Base-by-base conservation (phyloP, 1,139 yeast genomes). In the Tardiomyces digboiensis region DNA sequence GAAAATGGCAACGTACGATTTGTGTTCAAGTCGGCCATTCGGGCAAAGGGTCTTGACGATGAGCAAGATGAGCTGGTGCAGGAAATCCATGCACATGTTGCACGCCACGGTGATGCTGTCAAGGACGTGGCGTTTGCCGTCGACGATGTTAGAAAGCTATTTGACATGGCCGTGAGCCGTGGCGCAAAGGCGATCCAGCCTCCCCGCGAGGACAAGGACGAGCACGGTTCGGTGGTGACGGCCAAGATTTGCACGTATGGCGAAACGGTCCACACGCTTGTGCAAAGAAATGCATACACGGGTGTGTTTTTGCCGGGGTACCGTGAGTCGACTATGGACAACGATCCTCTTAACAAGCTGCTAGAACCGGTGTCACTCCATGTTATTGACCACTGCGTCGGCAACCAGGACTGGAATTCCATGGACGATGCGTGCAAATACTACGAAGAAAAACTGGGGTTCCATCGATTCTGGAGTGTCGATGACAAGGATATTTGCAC, bases 401-500 rank as follows among this genome's bases (percentile, higher is more conserved):
- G 82, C 51, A 85, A 84, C 61, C 82, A 78, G 55, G 75, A 75
- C 38, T 82, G 89, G 89, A 66, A 78, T 54, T 68, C 74, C 54
- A 78, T 84, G 84, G 70, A 71, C 42, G 53, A 53, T 1, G 76
- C 77, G 1, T 82, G 87, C 48, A 64, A 62, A 18, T 71, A 75
- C 45, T 85, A 85, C 59, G 76, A 79, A 23, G 60, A 64, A 16
- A 74, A 76, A 5, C 75, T 85, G 55, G 89, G 89, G 0, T 82
- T 85, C 61, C 88, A 80, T 54, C 70, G 78, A 53, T 85, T 76
- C 59, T 83, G 94, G 94, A 80, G 91, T 0, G 93, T 82, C 18
- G 94, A 84, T 61, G 93, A 85, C 53, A 68, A 66, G 39, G 85
- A 81, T 51, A 74, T 85, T n/a, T 69, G 72, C 41, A 84, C 95